phyloP scores from a whole-genome alignment of 2,329 filamentous ascomycete species.

The Orbilia quercus region DNA sequence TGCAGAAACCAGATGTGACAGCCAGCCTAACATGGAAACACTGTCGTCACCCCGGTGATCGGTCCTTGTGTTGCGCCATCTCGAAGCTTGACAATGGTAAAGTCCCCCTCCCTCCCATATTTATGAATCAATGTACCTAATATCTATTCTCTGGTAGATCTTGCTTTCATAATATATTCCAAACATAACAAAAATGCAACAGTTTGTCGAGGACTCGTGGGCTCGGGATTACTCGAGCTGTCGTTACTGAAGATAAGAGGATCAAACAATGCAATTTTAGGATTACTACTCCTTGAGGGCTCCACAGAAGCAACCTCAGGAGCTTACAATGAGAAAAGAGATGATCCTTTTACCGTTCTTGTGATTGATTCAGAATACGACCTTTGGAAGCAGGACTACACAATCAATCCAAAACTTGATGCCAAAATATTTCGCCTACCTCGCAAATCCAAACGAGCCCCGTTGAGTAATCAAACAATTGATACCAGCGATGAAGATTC shows the following conservation, averaged over 20 bases:
- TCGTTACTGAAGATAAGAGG: slow-evolving; percentile 16
- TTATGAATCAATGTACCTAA: slow-evolving; percentile 1
- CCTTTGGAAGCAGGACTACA: slow-evolving; percentile 51
- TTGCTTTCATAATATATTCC: slow-evolving; percentile 29
- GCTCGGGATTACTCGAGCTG: slow-evolving; percentile 3
- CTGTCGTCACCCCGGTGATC: slow-evolving; percentile 38
- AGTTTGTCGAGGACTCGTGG: slow-evolving; percentile 19
- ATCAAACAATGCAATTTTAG: slow-evolving; percentile 18
- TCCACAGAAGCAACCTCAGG: slow-evolving; percentile 15
- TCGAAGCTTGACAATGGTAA: slow-evolving; percentile 33
- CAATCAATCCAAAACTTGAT: slow-evolving; percentile 25
- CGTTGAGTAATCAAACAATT: slow-evolving; percentile 29
- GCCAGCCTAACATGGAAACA: slow-evolving; percentile 38
- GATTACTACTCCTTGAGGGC: slow-evolving; percentile 31
- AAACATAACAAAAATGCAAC: slow-evolving; percentile 42
- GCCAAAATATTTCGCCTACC: slow-evolving; percentile 16
- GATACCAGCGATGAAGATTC: slow-evolving; percentile 35
- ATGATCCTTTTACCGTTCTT: slow-evolving; percentile 25
- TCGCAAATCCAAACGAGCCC: slow-evolving; percentile 19
- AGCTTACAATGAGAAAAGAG: not conserved
- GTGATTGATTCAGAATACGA: slow-evolving; percentile 30
- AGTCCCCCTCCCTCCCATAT: not conserved
- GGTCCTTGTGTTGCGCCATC: slow-evolving; percentile 18
- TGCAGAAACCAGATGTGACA: not conserved
- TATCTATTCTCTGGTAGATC: slow-evolving; percentile 2